phyloP scores from a whole-genome alignment of 2,329 filamentous ascomycete genomes.

The Dothidotthia symphoricarpi region DNA sequence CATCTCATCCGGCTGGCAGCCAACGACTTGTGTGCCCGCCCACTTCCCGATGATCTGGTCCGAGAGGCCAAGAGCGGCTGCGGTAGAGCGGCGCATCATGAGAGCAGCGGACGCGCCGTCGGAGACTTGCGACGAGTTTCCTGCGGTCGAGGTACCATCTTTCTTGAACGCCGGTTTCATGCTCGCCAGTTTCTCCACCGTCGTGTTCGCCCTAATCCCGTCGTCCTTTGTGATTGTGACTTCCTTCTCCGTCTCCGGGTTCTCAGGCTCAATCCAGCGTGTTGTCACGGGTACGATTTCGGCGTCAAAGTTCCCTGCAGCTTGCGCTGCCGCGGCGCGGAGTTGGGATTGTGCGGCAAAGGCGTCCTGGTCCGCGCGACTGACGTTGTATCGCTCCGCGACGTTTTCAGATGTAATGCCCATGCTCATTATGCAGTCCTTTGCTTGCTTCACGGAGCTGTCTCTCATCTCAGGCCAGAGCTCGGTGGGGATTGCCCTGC shows the following conservation, averaged over 20 bases:
- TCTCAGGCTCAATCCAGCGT: slow-evolving; percentile 62
- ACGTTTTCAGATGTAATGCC: slow-evolving; percentile 89
- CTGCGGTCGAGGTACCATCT: slow-evolving; percentile 76
- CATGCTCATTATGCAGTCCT: slow-evolving; percentile 93
- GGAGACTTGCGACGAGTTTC: slow-evolving; percentile 80
- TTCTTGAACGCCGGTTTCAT: slow-evolving; percentile 83
- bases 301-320: slow-evolving; percentile 65
- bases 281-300: slow-evolving; percentile 83
- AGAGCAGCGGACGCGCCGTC: slow-evolving; percentile 84
- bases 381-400: slow-evolving; percentile 71
- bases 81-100: slow-evolving; percentile 80
- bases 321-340: slow-evolving; percentile 69
- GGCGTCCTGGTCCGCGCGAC: slow-evolving; percentile 73
- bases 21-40: slow-evolving; percentile 71
- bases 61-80: slow-evolving; percentile 67
- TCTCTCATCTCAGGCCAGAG: slow-evolving; percentile 73
- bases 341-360: slow-evolving; percentile 75
- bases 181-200: slow-evolving; percentile 67
- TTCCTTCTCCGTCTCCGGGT: slow-evolving; percentile 49
- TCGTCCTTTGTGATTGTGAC: slow-evolving; percentile 77
- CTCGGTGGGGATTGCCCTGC: slow-evolving; percentile 76
- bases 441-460: slow-evolving; percentile 64
- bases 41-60: slow-evolving; percentile 77
- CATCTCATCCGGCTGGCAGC: slow-evolving; percentile 90
- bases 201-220: slow-evolving; percentile 70